Base-by-base conservation (phyloP, 805 yeast genomes). In the Saccharomycopsis sp. region DNA sequence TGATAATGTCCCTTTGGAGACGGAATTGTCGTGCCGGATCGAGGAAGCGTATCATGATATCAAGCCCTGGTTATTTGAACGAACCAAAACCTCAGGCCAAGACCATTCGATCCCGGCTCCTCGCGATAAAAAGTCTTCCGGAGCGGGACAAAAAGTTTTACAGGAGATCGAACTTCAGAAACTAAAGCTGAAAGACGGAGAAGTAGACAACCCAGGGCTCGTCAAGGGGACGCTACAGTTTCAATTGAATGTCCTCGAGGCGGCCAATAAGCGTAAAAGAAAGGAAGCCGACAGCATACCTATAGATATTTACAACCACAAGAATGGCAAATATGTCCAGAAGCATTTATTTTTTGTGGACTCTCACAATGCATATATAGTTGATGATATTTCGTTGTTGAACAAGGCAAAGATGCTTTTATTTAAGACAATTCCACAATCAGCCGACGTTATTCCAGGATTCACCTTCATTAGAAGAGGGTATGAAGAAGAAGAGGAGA, bases 1-100 rank as follows among this genome's bases (percentile, higher is more conserved):
- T 8, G 80, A 80, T 55, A 82, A 82, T 0, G 66, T 66, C 3
- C 96, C 96, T 0, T 70, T 89, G 25, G 66, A 75, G 8, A 73
- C 74, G 0, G 70, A 72, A 1, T 59, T 84, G 3, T 75, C 94
- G 0, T 72, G 74, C 0, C 82, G 79, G 58, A 65, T 92, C 20
- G 97, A 92, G 68, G 65, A 66, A 3, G 80, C 80, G 0, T 88
- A 79, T 67, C 61, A 67, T 17, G 65, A 67, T 12, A 66, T 77
- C 49, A 72, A 74, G 58, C 78, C 81, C 8, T 73, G 68, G 60
- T 64, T 65, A 15, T 64, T 65, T 50, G 54, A 54, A 38, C 19
- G 49, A 8, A 17, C 49, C 5, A n/a, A 17, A 52, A 52, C 23
- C 44, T 29, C 38, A 7, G 5, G 9, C 5, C 5, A 29, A 7